These are phyloP conservation scores for Mycena latifolia DNA, from an alignment of 768 basidiomycete genomes.

Conservation along the genomic window DNA sequence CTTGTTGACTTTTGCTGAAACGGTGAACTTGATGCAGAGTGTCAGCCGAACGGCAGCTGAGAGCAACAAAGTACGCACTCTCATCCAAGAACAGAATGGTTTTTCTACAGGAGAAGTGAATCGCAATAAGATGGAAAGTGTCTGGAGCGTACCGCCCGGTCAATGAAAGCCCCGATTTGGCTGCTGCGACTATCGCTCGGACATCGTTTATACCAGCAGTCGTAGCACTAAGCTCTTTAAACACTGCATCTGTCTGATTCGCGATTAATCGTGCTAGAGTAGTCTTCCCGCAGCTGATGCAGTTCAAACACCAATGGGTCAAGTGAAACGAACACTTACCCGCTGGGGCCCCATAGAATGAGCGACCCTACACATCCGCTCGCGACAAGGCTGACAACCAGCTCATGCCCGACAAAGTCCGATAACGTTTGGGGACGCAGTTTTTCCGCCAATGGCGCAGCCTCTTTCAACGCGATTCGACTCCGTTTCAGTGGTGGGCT, in stretches of 20 bases:
- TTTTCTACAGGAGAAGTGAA: constrained; percentile 53
- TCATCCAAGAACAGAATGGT: constrained; percentile 89
- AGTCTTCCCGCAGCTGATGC: constrained; percentile 74
- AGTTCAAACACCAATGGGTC: too few relatives aligned
- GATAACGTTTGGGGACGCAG: constrained; percentile 73
- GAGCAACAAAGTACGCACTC: constrained; percentile 12
- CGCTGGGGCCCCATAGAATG: constrained; percentile 84
- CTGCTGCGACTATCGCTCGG: constrained; percentile 80
- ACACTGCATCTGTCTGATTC: constrained; percentile 65
- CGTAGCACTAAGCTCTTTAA: constrained; percentile 86
- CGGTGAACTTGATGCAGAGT: constrained; percentile 65
- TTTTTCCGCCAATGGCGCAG: constrained; percentile 77
- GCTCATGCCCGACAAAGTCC: constrained; percentile 77
- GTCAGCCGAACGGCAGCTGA: background rate
- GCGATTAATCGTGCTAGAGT: constrained; percentile 83
- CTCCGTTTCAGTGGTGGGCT: constrained; percentile 38
- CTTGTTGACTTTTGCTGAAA: constrained; percentile 80
- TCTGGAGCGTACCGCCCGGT: constrained; percentile 65
- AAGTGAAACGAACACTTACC: constrained; percentile 52
- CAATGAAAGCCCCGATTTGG: constrained; percentile 71
- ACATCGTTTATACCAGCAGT: constrained; percentile 77
- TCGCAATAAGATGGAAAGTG: background rate
- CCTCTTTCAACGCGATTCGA: constrained; percentile 44
- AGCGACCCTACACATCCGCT: constrained; percentile 67
- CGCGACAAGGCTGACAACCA: constrained; percentile 52